These are phyloP conservation scores for Neonothopanus nambi DNA, from an alignment of 1,284 basidiomycete genomes.

Conservation along the genomic window DNA sequence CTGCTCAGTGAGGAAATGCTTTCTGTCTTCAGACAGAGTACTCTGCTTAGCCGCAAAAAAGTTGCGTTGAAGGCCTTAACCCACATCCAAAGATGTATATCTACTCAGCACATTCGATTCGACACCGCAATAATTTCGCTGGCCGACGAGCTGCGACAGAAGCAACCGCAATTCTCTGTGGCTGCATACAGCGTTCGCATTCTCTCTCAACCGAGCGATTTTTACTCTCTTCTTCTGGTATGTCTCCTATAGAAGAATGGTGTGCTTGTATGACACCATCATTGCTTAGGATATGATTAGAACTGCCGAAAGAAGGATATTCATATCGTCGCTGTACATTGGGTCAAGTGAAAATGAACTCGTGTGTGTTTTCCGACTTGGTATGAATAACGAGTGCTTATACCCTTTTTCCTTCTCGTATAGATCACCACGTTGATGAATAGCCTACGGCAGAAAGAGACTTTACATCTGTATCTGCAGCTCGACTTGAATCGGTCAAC, in stretches of 20 bases:
- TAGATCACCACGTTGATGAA: constrained; percentile 70
- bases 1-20: no score
- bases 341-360: constrained; percentile 70
- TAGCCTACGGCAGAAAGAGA: constrained; percentile 59
- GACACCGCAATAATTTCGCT: no score
- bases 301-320: constrained; percentile 73
- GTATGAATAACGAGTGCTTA: no score
- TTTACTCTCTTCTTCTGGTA: constrained; percentile 41
- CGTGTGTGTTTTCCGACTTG: constrained; percentile 45
- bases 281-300: constrained; percentile 66
- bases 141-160: constrained; percentile 33
- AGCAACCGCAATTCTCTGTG: constrained; percentile 42
- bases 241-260: constrained; percentile 11
- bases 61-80: no score
- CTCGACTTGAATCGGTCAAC: constrained; percentile 93
- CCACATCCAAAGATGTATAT: no score
- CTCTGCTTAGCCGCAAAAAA: no score
- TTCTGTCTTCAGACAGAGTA: no score
- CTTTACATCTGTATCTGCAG: constrained; percentile 73
- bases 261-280: neutral
- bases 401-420: no score
- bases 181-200: constrained; percentile 36
- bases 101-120: no score
- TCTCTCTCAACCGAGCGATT: constrained; percentile 39
- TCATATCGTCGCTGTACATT: constrained; percentile 86